Evolutionary conservation across 495 filamentous ascomycete genomes (phyloP).

Genomic region (Amorphotheca resinae): DNA sequence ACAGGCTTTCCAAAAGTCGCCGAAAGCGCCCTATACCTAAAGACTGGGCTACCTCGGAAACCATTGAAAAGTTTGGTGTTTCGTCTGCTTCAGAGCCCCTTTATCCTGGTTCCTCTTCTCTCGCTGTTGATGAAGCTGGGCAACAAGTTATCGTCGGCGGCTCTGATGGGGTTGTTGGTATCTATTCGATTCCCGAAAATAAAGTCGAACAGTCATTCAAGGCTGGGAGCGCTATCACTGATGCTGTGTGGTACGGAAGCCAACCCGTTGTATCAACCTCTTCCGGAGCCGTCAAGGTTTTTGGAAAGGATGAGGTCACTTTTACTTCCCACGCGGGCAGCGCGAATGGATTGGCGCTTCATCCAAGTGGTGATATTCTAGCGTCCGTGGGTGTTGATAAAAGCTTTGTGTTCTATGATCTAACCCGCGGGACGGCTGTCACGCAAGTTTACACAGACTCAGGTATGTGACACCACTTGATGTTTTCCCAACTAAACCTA

Average conservation of each 20-base stretch:
- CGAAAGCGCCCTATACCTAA: slow-evolving; percentile 80
- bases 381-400: slow-evolving; percentile 87
- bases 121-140: slow-evolving; percentile 53
- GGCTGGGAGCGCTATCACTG: slow-evolving; percentile 58
- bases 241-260: slow-evolving; percentile 63
- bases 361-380: slow-evolving; percentile 74
- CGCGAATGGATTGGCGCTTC: slow-evolving; percentile 62
- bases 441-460: slow-evolving; percentile 71
- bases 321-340: slow-evolving; percentile 72
- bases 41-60: slow-evolving; percentile 69
- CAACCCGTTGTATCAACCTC: slow-evolving; percentile 60
- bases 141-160: slow-evolving; percentile 72
- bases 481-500: neutral
- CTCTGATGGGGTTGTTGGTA: slow-evolving; percentile 57
- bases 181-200: slow-evolving; percentile 68
- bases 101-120: slow-evolving; percentile 48
- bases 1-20: slow-evolving; percentile 68
- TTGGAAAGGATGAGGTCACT: slow-evolving; percentile 49
- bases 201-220: slow-evolving; percentile 54
- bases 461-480: slow-evolving; percentile 43
- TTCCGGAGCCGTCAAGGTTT: slow-evolving; percentile 68
- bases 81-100: slow-evolving; percentile 46
- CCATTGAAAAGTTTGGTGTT: slow-evolving; percentile 53
- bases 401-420: slow-evolving; percentile 84
- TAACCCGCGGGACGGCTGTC: slow-evolving; percentile 49